Base-by-base conservation (phyloP, 148 eudicot genomes). In the Rhododendron mucronatum region DNA sequence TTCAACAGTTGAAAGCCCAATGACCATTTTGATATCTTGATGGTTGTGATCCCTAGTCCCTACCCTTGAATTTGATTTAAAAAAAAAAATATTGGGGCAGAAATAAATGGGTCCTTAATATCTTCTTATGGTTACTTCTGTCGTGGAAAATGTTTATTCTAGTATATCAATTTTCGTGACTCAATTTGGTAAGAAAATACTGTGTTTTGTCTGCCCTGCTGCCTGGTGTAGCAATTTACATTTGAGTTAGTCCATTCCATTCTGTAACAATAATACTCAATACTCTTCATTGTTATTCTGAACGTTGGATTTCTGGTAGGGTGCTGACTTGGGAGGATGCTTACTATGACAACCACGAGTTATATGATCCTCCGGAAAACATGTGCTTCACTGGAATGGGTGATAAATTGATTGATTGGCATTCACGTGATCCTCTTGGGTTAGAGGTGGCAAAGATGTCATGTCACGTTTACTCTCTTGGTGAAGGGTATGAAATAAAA, bases 361-460 rank as follows among this genome's bases (percentile, higher is more conserved):
- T 91, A 86, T 83, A 35, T 48, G 91, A 86, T 84, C 78, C 87
- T 85, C 83, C 88, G 45, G 92, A 85, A 45, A 92, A 83, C 83
- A 91, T 90, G 78, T 77, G 87, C 85, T 84, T 81, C 78, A 80
- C 78, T 74, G 88, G 86, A 59, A 45, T 71, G 61, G 87, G 85
- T 39, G 88, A 83, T 86, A 86, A 86, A 87, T 83, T 91, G 84
- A 87, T 69, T 80, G 92, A 93, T 86, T 90, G 88, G 67, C 87
- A 87, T 84, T 89, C 93, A 71, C 92, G 89, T 83, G 95, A 95
- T 88, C 92, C 91, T 88, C 92, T 96, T 87, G 93, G 92, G 71
- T 87, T 94, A 91, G 97, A 93, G 78, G 90, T 96, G 86, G 96
- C 94, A 67, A 95, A 94, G 89, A 95, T 96, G 98, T 94, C 98